phyloP scores from a whole-genome alignment of 805 yeast genomes.

The Sugiyamaella marilandica region DNA sequence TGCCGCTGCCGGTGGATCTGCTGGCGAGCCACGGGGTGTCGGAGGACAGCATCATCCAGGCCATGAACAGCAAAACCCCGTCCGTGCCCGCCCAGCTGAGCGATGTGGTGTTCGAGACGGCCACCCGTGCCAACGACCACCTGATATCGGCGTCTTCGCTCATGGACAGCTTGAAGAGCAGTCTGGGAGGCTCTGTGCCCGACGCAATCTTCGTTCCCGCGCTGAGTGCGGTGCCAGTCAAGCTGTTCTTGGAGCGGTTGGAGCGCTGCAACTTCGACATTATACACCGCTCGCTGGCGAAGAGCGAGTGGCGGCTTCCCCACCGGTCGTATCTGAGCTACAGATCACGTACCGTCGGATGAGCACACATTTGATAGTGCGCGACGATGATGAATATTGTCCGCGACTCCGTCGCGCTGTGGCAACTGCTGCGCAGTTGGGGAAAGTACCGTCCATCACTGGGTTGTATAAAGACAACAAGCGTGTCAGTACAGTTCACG shows the following conservation, averaged over 20 bases:
- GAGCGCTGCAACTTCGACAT: slow-evolving; percentile 65
- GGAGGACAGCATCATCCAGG: slow-evolving; percentile 52
- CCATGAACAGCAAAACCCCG: slow-evolving; percentile 29
- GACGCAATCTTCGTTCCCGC: slow-evolving; percentile 65
- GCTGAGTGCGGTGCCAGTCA: slow-evolving; percentile 62
- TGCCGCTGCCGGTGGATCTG: slow-evolving; percentile 59
- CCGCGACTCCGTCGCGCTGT: no score
- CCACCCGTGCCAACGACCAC: slow-evolving; percentile 77
- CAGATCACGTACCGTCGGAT: slow-evolving; percentile 36
- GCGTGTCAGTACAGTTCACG: no score
- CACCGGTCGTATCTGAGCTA: slow-evolving; percentile 53
- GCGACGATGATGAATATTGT: no score
- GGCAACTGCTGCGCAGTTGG: no score
- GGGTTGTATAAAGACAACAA: no score
- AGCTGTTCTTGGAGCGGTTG: slow-evolving; percentile 54
- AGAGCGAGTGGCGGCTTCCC: slow-evolving; percentile 62
- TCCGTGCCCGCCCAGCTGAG: slow-evolving; percentile 34
- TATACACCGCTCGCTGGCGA: slow-evolving; percentile 39
- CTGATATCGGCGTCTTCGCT: slow-evolving; percentile 62
- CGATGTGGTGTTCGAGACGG: slow-evolving; percentile 62
- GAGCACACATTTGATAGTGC: no score
- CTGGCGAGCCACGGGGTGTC: slow-evolving; percentile 51
- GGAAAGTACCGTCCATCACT: no score
- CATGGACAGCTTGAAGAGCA: slow-evolving; percentile 37
- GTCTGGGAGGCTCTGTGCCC: slow-evolving; percentile 36